Evolutionary conservation across 257 asterid species (phyloP), one percentile per base, ranked within the genome.

Genomic region (Verbena officinalis): DNA sequence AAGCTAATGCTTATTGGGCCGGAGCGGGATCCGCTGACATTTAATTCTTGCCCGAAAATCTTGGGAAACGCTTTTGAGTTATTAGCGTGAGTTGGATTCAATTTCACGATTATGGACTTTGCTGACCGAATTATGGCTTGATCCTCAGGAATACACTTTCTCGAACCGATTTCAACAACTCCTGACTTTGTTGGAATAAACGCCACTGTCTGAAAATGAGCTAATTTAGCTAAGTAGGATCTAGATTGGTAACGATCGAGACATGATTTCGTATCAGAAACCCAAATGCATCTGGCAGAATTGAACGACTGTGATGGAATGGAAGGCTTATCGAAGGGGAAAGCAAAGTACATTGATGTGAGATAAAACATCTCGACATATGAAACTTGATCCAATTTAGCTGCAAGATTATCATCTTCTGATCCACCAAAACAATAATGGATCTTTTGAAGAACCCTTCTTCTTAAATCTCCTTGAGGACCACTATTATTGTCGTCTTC

Each of bases 321-420:
- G 0, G 99, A 94, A 46, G 99, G 96, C 75, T 90, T 88, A 44
- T 90, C 99, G 33, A 94, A 94, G 6, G 99, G 99, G 80, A 90
- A 94, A 0, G 81, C 85, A 40, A 79, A 94, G 72, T 77, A 94
- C 96, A 86, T 90, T 2, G 99, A 94, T 1, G 97, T 72, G 38
- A 90, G 88, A 73, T 77, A 94, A 44, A 94, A 94, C 91, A 94
- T 79, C 67, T 86, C 95, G 17, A 86, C 72, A 57, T 86, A 83
- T 0, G 96, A 94, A 59, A 94, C 89, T 14, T 53, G 63, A 52
- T 88, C 92, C 79, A 90, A 72, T 77, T 90, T 88, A 39, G 84
- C 74, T 20, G 80, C 89, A 72, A 88, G 67, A 56, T 74, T 84
- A 59, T 86, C 96, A 69, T 80, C 92, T 19, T 84, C 95, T 10